Evolutionary conservation across 2,329 filamentous ascomycete genomes (phyloP).

Genomic region (Fonsecaea multimorphosa): DNA sequence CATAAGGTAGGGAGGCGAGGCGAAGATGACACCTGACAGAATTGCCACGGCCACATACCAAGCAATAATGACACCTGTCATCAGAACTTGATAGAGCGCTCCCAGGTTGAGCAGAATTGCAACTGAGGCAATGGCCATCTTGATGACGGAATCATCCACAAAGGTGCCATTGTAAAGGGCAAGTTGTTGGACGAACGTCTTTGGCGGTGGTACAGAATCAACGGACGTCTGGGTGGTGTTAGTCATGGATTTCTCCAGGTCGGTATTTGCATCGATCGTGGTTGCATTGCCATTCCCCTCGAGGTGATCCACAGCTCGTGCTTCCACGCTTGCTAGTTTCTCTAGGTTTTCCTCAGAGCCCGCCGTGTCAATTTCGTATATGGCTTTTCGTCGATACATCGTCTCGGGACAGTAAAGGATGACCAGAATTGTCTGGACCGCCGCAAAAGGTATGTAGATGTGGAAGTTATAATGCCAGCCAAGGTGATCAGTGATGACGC

Average conservation of each 20-base stretch:
- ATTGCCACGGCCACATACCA: conserved; percentile 42
- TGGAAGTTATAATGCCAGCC: conserved; percentile 34
- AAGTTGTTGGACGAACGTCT: conserved; percentile 30
- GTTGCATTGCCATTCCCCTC: conserved; percentile 2
- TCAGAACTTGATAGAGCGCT: conserved; percentile 42
- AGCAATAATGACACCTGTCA: conserved; percentile 38
- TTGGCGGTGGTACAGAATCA: conserved; percentile 22
- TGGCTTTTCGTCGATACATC: conserved; percentile 30
- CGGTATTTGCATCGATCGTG: neutral
- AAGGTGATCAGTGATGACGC: conserved; percentile 47
- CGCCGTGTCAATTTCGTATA: conserved; percentile 32
- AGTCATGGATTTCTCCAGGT: conserved; percentile 27
- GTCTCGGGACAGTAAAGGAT: conserved; percentile 31
- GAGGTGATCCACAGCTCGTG: conserved; percentile 23
- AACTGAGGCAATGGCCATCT: conserved; percentile 42
- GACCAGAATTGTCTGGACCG: conserved; percentile 22
- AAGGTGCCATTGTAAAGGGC: conserved; percentile 30
- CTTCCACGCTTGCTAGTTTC: conserved; percentile 31
- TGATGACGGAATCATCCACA: conserved; percentile 29
- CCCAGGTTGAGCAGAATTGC: conserved; percentile 44
- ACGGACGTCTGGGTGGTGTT: conserved; percentile 17
- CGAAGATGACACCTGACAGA: conserved; percentile 42
- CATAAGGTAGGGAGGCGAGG: conserved; percentile 43
- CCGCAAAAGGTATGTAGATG: conserved; percentile 28
- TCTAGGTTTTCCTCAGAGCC: conserved; percentile 33